These are phyloP conservation scores for Penicillium malachiteum DNA, from an alignment of 495 filamentous ascomycete genomes.

Conservation along the genomic window DNA sequence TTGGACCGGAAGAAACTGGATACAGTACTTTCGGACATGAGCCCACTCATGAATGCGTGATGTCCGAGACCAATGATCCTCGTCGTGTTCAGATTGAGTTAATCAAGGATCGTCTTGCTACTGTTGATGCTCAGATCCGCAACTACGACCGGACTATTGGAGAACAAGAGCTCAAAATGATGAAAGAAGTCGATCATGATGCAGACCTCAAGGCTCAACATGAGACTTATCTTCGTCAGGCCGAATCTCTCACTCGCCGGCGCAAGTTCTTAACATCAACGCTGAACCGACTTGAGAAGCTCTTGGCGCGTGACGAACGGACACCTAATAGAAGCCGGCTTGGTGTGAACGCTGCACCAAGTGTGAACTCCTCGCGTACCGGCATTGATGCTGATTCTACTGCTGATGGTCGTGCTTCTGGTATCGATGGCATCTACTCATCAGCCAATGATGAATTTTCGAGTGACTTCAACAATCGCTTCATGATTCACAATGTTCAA, in stretches of 20 bases:
- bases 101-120: constrained; percentile 74
- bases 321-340: constrained; percentile 20
- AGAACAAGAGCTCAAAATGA: constrained; percentile 62
- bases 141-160: constrained; percentile 65
- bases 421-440: constrained; percentile 42
- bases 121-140: constrained; percentile 72
- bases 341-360: constrained; percentile 37
- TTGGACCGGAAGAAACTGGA: constrained; percentile 65
- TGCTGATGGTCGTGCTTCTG: constrained; percentile 39
- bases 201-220: constrained; percentile 57
- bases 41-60: constrained; percentile 88
- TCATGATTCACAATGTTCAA: constrained; percentile 95
- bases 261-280: constrained; percentile 74
- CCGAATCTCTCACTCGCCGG: constrained; percentile 67
- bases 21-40: constrained; percentile 89
- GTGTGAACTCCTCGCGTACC: constrained; percentile 45
- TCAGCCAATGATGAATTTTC: constrained; percentile 61
- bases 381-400: constrained; percentile 48
- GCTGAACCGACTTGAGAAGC: constrained; percentile 62
- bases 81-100: constrained; percentile 84
- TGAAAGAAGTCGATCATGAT: constrained; percentile 54
- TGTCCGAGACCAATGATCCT: constrained; percentile 91
- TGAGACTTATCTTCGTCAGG: constrained; percentile 68
- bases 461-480: constrained; percentile 96
- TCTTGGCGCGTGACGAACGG: constrained; percentile 45